Conservation (phyloP, 75 land plant species). For the Azolla pinnata region DNA sequence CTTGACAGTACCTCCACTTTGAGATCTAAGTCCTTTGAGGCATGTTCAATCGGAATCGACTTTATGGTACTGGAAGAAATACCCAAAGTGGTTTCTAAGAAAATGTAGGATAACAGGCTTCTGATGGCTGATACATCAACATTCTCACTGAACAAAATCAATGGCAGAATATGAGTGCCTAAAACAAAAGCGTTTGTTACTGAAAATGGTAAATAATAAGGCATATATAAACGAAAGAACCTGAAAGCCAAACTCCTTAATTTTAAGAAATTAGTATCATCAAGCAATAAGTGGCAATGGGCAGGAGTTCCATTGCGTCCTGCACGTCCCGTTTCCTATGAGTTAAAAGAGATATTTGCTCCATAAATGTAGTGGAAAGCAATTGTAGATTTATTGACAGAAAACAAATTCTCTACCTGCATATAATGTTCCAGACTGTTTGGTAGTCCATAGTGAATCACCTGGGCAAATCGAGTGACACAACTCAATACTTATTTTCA, state of each 20-base stretch:
- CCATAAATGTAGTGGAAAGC: too few relatives aligned
- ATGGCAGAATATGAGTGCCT: too few relatives aligned
- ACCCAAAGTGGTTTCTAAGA: constrained; percentile 3
- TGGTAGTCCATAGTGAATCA: constrained; percentile 93
- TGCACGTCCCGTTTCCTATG: constrained; percentile 93
- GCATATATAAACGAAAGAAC: constrained; percentile 32
- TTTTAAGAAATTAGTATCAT: constrained; percentile 60
- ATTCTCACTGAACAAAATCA: constrained; percentile 82
- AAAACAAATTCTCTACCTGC: constrained; percentile 67
- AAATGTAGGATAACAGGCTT: constrained; percentile 58
- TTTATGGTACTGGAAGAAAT: not conserved
- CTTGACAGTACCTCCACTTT: constrained; percentile 99
- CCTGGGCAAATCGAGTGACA: constrained; percentile 33
- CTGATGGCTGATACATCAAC: constrained; percentile 68
- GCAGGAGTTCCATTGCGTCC: constrained; percentile 90
- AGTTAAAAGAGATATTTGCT: too few relatives aligned
- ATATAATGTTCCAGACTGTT: constrained; percentile 95
- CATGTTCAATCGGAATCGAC: constrained; percentile 37
- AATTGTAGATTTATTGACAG: too few relatives aligned
- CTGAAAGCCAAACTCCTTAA: constrained; percentile 84
- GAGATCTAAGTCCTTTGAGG: constrained; percentile 72
- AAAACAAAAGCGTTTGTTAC: too few relatives aligned
- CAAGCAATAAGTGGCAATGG: constrained; percentile 78
- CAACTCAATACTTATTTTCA: not conserved
- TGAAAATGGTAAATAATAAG: constrained; percentile 8